Conservation (phyloP, 2,329 filamentous ascomycete species). For the Teratosphaeriaceae sp. region DNA sequence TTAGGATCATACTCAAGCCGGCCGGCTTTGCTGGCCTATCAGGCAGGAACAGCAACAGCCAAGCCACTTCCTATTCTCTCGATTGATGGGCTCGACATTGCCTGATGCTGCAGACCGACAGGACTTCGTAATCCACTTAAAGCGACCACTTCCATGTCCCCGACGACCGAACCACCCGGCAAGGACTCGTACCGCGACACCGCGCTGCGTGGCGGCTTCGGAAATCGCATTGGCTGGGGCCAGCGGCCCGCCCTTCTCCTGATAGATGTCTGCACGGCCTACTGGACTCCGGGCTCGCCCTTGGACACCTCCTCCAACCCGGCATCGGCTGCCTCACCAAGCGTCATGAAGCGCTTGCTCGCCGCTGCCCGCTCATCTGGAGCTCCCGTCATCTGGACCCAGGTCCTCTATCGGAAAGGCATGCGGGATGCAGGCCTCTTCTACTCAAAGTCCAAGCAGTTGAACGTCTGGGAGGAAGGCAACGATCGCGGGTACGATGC, state of each 20-base stretch:
- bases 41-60: too few species aligned
- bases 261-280: conserved; percentile 21
- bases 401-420: conserved; percentile 17
- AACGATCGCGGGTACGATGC: conserved; percentile 12
- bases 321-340: conserved; percentile 12
- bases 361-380: conserved; percentile 9
- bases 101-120: too few species aligned
- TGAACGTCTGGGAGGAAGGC: conserved; percentile 15
- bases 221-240: conserved; percentile 21
- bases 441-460: conserved; percentile 13
- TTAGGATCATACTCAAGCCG: too few species aligned
- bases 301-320: conserved; percentile 16
- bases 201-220: too few species aligned
- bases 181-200: too few species aligned
- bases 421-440: conserved; percentile 20
- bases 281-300: conserved; percentile 20
- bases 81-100: too few species aligned
- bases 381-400: conserved; percentile 16
- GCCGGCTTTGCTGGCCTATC: too few species aligned
- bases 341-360: conserved; percentile 15
- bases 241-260: conserved; percentile 18
- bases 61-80: too few species aligned
- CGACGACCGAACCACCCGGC: too few species aligned
- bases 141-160: too few species aligned
- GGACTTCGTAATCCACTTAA: too few species aligned